These are phyloP conservation scores for Amoeboaphelidium occidentale DNA, from an alignment of 371 early-diverging fungal species.

Conservation along the genomic window DNA sequence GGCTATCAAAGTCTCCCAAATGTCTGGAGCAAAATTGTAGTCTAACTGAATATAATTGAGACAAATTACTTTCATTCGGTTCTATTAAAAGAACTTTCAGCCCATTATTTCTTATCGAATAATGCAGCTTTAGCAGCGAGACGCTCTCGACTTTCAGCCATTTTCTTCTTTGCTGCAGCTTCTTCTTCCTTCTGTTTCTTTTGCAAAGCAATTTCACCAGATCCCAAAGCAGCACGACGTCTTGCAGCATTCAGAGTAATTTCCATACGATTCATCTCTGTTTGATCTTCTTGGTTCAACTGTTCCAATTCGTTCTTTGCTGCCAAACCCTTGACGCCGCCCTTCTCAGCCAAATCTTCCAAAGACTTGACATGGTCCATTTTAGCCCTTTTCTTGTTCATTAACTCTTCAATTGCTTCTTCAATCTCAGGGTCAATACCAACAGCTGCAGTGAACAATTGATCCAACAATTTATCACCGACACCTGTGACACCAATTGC, in stretches of 20 bases:
- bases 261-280: neutral
- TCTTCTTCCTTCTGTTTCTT: neutral
- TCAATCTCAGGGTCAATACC: neutral
- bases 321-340: neutral
- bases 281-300: neutral
- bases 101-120: too few relatives aligned
- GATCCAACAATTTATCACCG: neutral
- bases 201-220: neutral
- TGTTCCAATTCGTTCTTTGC: neutral
- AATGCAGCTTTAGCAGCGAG: neutral
- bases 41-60: too few relatives aligned
- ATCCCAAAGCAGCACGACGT: neutral
- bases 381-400: neutral
- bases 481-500: neutral
- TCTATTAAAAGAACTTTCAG: too few relatives aligned
- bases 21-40: slow-evolving; percentile 28
- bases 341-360: neutral
- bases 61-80: too few relatives aligned
- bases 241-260: neutral
- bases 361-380: neutral
- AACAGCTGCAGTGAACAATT: neutral
- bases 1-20: slow-evolving; percentile 35
- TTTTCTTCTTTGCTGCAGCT: neutral
- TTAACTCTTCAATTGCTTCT: neutral
- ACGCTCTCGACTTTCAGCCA: neutral